Evolutionary conservation across 1,139 yeast species (phyloP), one percentile per base, ranked within the genome.

Genomic region (Diutina siamensis): DNA sequence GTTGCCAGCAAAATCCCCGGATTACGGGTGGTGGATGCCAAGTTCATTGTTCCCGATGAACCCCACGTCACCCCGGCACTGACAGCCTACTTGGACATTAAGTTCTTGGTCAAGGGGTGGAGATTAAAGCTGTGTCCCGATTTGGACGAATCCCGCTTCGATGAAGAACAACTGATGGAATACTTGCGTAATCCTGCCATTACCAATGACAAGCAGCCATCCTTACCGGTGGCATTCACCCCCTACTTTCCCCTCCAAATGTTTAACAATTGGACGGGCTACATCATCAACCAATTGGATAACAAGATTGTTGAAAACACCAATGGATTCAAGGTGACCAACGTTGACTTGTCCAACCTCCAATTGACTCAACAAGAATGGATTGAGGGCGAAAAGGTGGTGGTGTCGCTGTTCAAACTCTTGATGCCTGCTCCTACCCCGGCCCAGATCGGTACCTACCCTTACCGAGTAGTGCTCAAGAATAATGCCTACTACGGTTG

Each of bases 41-140:
- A 75, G 48, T 87, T 89, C 63, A 74, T 77, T 51, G 96, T 89
- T 40, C 94, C 96, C 3, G 98, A 97, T 35, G 97, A 89, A 65
- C 62, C 67, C 25, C 68, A 71, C 33, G 83, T 92, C 12, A 76
- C 95, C 2, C 94, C 97, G 33, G 62, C 67, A 44, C 77, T 97
- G 1, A 76, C 74, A 49, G 79, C 87, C 10, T 89, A 86, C 59
- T 67, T 94, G 50, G 78, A 80, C 27, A 55, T 94, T 38, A 87
- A 87, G 60, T 83, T 85, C 50, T 64, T 86, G 44, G 78, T 86
- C 36, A 80, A 82, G 55, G 84, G 95, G 2, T 79, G 88, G 17
- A 65, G 63, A 46, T 82, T 79, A 46, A 81, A 80, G 58, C 76
- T 81, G 18, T 64, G 71, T 52, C 78, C 82, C 2, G 76, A 75